These are phyloP conservation scores for Hibiscus syriacus DNA, from an alignment of 345 rosid genomes.

Conservation along the genomic window DNA sequence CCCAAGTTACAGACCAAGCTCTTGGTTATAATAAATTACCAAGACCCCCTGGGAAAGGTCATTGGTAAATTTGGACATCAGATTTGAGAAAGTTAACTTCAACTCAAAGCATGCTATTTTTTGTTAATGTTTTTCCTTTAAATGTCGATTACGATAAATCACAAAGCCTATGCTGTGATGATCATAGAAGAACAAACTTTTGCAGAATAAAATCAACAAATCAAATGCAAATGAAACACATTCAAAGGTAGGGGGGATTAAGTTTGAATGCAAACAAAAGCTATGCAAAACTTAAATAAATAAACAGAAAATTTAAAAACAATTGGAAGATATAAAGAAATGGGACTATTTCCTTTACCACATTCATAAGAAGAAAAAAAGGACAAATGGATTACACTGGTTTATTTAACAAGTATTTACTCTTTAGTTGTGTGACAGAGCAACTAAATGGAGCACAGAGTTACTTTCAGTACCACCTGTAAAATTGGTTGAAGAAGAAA, in stretches of 20 bases:
- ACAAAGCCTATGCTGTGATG: not conserved
- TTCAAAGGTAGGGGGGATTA: not conserved
- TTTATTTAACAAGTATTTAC: too few relatives aligned
- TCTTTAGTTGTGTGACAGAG: not conserved
- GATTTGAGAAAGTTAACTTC: not conserved
- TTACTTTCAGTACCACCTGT: not conserved
- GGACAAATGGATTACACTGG: not conserved
- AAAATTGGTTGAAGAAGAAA: not conserved
- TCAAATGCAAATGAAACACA: not conserved
- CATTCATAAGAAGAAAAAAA: not conserved
- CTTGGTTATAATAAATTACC: too few relatives aligned
- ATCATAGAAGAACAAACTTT: not conserved
- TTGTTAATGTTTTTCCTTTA: not conserved
- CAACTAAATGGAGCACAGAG: not conserved
- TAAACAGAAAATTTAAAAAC: not conserved
- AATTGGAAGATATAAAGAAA: not conserved
- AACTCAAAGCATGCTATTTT: not conserved
- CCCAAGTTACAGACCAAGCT: too few relatives aligned
- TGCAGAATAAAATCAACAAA: not conserved
- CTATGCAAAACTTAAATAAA: not conserved
- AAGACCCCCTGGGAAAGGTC: too few relatives aligned
- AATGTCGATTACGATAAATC: too few relatives aligned
- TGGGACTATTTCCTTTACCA: not conserved
- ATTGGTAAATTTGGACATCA: not conserved
- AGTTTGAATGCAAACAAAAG: not conserved